phyloP scores from a whole-genome alignment of 2,329 filamentous ascomycete genomes.

The Tolypocladium pustulatum region DNA sequence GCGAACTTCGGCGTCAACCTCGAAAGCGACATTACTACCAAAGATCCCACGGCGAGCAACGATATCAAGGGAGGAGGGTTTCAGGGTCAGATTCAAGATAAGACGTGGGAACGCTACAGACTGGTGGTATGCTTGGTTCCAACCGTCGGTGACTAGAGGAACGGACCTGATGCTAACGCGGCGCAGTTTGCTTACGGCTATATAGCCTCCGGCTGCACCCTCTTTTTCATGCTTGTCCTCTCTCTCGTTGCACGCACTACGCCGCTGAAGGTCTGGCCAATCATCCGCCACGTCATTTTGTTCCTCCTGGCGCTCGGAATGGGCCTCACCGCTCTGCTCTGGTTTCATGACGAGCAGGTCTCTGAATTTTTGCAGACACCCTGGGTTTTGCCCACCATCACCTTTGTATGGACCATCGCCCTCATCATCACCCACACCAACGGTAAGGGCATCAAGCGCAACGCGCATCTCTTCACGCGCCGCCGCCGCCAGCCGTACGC shows the following conservation, averaged over 20 bases:
- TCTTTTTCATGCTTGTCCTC: constrained; percentile 21
- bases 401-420: constrained; percentile 21
- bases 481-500: constrained; percentile 6
- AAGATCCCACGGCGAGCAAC: constrained; percentile 2
- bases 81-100: constrained; percentile 11
- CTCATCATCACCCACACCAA: constrained; percentile 22
- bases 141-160: no score
- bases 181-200: constrained; percentile 24
- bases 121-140: constrained; percentile 15
- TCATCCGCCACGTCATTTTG: constrained; percentile 18
- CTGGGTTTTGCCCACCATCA: constrained; percentile 23
- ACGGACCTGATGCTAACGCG: not conserved
- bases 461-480: constrained; percentile 4
- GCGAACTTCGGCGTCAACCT: constrained; percentile 21
- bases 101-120: constrained; percentile 14
- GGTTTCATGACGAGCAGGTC: constrained; percentile 6
- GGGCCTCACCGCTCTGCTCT: constrained; percentile 16
- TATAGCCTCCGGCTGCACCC: constrained; percentile 18
- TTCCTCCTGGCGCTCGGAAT: constrained; percentile 18
- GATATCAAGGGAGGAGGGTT: constrained; percentile 6
- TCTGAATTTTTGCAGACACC: constrained; percentile 13
- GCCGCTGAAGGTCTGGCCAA: constrained; percentile 20
- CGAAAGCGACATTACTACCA: constrained; percentile 8
- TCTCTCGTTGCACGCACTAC: constrained; percentile 18
- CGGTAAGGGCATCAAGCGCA: constrained; percentile 1